Percentiles rank a stretch among this genome's conserved stretches.
These are phyloP conservation scores for Oryza meridionalis DNA, from an alignment of 176 grass and related monocot genomes.

Conservation along the genomic window DNA sequence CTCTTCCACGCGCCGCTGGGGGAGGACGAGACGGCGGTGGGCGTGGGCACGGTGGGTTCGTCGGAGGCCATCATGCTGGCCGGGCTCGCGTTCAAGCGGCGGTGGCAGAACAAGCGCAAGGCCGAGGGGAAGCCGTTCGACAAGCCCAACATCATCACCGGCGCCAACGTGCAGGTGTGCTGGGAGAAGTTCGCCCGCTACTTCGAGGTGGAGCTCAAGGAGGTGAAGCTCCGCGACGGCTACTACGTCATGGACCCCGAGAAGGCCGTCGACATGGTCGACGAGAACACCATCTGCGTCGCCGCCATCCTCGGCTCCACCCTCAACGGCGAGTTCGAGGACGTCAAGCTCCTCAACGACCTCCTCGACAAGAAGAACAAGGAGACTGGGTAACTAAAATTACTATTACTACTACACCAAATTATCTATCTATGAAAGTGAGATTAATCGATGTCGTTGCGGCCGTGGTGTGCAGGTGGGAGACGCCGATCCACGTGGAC, in stretches of 20 bases:
- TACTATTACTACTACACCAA: no score
- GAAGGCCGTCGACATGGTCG: slow-evolving; percentile 88
- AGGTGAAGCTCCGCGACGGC: slow-evolving; percentile 91
- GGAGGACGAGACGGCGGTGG: slow-evolving; percentile 81
- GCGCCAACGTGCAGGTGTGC: slow-evolving; percentile 98
- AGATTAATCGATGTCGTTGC: background rate
- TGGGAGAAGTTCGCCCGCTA: slow-evolving; percentile 98
- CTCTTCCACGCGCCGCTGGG: slow-evolving; percentile 90
- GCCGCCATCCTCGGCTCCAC: slow-evolving; percentile 94
- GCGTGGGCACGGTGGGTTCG: slow-evolving; percentile 92
- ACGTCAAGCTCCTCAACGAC: slow-evolving; percentile 90
- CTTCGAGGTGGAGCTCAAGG: slow-evolving; percentile 95
- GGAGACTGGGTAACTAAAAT: slow-evolving; percentile 58
- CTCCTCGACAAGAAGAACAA: slow-evolving; percentile 68
- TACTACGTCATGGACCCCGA: slow-evolving; percentile 98
- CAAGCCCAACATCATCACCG: slow-evolving; percentile 98
- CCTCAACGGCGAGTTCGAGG: slow-evolving; percentile 98
- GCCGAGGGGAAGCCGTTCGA: slow-evolving; percentile 92
- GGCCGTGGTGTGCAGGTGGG: slow-evolving; percentile 50
- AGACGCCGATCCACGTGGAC: slow-evolving; percentile 86
- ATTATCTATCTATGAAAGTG: background rate
- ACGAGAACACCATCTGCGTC: slow-evolving; percentile 99
- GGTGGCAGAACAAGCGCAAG: slow-evolving; percentile 89
- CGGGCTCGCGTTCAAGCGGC: slow-evolving; percentile 91
- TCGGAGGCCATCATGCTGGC: slow-evolving; percentile 99